Evolutionary conservation across 805 yeast species (phyloP), one percentile per base, ranked within the genome.

Genomic region (Candida silvicultrix): DNA sequence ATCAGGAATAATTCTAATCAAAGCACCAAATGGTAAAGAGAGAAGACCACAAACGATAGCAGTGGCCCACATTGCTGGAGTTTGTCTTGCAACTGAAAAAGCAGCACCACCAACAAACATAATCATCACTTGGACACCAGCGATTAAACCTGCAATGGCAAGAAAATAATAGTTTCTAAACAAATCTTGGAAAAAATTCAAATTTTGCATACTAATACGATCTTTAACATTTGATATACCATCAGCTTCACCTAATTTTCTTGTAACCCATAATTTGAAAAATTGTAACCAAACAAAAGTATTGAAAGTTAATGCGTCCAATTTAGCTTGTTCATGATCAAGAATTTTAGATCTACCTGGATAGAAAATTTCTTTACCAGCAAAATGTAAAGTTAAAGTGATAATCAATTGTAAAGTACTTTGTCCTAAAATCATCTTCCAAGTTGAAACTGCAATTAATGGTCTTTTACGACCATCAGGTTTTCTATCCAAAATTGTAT

Each of bases 71-170:
- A 83, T 81, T 1, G 80, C 80, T 8, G 85, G 85, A 1, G 95
- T 84, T 66, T 86, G 95, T 50, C 83, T 75, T 2, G 78, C 79
- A 52, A 90, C 75, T 8, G 90, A 80, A 67, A 94, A 94, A 0
- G 99, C 97, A 38, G 92, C 86, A 46, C 99, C 99, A 45, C 99
- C 99, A 51, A 88, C 92, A 66, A 82, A 86, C 98, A 94, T 94
- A 56, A 94, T 92, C 45, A 92, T 65, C 3, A 89, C 71, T 69
- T 94, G 99, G 66, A 81, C 78, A 5, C 85, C 90, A 28, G 83
- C 94, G 64, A 94, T 89, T 41, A 94, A 71, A 2, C 64, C 57
- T 20, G 85, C 80, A 56, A 94, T 90, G 6, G 64, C 70, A 40
- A 89, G 66, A 66, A 94, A 94, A 65, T 87, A 89, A 71, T 78